Evolutionary conservation across 2,329 filamentous ascomycete species (phyloP), one percentile per base, ranked within the genome.

Genomic region (Colletotrichum sp.): DNA sequence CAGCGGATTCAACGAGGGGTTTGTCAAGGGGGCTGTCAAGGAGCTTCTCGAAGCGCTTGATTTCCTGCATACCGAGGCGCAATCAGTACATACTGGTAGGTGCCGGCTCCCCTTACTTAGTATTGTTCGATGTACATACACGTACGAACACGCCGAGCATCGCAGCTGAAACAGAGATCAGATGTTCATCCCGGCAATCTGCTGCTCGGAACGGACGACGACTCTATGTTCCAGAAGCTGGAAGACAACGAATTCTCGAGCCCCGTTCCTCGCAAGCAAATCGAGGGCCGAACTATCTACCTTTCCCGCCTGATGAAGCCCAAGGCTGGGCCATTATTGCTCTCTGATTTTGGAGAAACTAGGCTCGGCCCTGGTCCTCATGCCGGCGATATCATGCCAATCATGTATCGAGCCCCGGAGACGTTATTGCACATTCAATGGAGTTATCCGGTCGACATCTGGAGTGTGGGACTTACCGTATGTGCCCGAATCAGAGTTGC

Each of bases 11-110:
- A 74, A 79, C 9, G 79, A 82, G 44, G 68, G 55, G 25, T 80
- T 84, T 16, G 81, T 84, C 0, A 84, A 81, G 68, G 79, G 81
- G 19, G 81, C 82, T 1, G 28, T 83, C 1, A 74, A 77, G 5
- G 79, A 82, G 67, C 76, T 84, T 19, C 79, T 85, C n/a, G 71
- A 81, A 25, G 82, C 81, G 4, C 79, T 86, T 52, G 81, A 84
- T 27, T 85, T 84, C 57, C 74, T 85, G 4, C 84, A 86, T n/a
- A 61, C 59, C 1, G 80, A 86, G 64, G 82, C 78, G 0, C 63
- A 82, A 12, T 60, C 79, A 3, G 79, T 82, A 0, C 83, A 86
- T 64, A 84, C 82, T 68, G 83, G 83, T 84, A n/a, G n/a, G n/a
- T n/a, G n/a, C n/a, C n/a, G n/a, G n/a, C n/a, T n/a, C n/a, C n/a